Conservation (phyloP, 2,329 filamentous ascomycete genomes). For the Juglanconis oblonga region DNA sequence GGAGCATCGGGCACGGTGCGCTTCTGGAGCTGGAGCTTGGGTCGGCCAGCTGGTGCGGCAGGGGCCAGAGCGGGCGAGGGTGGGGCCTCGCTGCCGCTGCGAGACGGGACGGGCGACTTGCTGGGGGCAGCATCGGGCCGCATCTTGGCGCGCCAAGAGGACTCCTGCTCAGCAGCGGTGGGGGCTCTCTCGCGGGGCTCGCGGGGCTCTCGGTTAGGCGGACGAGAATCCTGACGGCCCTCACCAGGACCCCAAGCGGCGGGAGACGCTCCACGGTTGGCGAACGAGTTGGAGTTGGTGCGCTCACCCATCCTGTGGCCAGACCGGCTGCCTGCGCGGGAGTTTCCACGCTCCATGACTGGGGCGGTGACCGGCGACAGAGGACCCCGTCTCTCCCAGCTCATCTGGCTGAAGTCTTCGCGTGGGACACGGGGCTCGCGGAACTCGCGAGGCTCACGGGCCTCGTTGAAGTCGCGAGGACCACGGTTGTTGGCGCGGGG, state of each 20-base stretch:
- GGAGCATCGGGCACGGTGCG: slow-evolving; percentile 78
- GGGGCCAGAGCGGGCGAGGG: slow-evolving; percentile 62
- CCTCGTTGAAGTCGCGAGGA: slow-evolving; percentile 58
- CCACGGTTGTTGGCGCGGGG: slow-evolving; percentile 46
- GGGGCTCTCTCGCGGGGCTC: slow-evolving; percentile 64
- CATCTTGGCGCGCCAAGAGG: slow-evolving; percentile 90
- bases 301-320: slow-evolving; percentile 49
- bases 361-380: slow-evolving; percentile 63
- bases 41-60: slow-evolving; percentile 58
- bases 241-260: slow-evolving; percentile 68
- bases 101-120: slow-evolving; percentile 64
- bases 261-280: slow-evolving; percentile 65
- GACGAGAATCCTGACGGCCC: slow-evolving; percentile 67
- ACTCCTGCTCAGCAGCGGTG: slow-evolving; percentile 89
- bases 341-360: slow-evolving; percentile 44
- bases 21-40: slow-evolving; percentile 85
- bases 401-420: slow-evolving; percentile 33
- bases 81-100: slow-evolving; percentile 72
- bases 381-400: slow-evolving; percentile 94
- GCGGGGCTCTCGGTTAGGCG: slow-evolving; percentile 74
- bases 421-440: slow-evolving; percentile 47
- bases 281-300: slow-evolving; percentile 55
- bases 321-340: slow-evolving; percentile 54
- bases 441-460: slow-evolving; percentile 48
- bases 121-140: slow-evolving; percentile 65